Base-by-base conservation (phyloP, 169 alveolate genomes). In the Plasmodium yoelii region DNA sequence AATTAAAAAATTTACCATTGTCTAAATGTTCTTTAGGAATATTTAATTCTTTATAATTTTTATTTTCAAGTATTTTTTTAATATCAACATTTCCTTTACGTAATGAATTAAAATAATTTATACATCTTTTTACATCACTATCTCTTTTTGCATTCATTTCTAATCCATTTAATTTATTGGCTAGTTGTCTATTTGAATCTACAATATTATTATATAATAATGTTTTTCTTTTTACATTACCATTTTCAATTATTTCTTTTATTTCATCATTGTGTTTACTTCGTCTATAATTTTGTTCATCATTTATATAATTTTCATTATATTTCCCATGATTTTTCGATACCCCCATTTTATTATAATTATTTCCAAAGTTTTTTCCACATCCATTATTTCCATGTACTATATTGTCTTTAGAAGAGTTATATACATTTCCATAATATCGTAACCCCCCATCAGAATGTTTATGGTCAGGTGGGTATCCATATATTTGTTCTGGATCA, bases 171-270 rank as follows among this genome's bases (percentile, higher is more conserved):
- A 63, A 39, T 26, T 49, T 63, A 49, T 77, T 77, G 5, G 18
- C 3, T 9, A 63, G 15, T n/a, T 73, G 39, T 8, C 49, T 63
- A 46, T 28, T 57, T 2, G 77, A 13, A 77, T 77, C 77, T 42
- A 10, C 24, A 2, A 64, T 64, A 55, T 77, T 77, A 51, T 42
- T 63, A 53, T 49, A 77, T 69, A 77, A 28, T 6, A 47, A 10
- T 39, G 88, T 65, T 64, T 77, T 77, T 18, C 75, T 77, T 64
- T 77, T 77, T 8, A 77, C 88, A 63, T 77, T 77, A 19, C 80
- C 88, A 77, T 2, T 24, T 64, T 77, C 88, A 19, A 77, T 75
- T 42, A 77, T 13, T 13, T 63, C 18, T 28, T 68, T 75, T 42
- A 64, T 46, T 47, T 65, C 51, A 13, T 77, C 77, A n/a, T 63